These are phyloP conservation scores for Ophiostoma novo-ulmi DNA, from an alignment of 2,329 filamentous ascomycete species.

Conservation along the genomic window DNA sequence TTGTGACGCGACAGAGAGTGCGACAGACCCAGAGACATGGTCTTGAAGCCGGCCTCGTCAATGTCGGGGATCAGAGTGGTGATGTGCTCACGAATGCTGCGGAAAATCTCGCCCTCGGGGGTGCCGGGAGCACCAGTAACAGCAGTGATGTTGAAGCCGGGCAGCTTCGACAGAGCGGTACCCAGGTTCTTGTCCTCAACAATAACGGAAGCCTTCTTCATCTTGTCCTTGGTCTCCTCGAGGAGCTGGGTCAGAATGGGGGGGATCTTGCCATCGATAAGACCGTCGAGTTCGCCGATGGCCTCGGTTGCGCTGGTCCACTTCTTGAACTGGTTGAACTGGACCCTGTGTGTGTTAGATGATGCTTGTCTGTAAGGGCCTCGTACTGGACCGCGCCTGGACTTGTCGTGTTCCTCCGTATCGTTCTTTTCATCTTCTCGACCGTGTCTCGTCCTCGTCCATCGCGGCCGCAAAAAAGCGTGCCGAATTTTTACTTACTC, in stretches of 20 bases:
- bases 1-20: conserved; percentile 96
- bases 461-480: neutral
- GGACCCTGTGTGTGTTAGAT: conserved; percentile 54
- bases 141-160: conserved; percentile 76
- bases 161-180: conserved; percentile 86
- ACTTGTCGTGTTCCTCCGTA: neutral
- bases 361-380: neutral
- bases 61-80: conserved; percentile 87
- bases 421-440: neutral
- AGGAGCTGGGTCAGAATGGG: conserved; percentile 77
- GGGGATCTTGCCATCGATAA: conserved; percentile 93
- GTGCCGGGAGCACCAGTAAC: conserved; percentile 76
- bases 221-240: conserved; percentile 85
- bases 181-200: conserved; percentile 92
- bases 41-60: conserved; percentile 76
- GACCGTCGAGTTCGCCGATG: conserved; percentile 79
- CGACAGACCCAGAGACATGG: conserved; percentile 92
- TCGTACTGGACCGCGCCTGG: neutral
- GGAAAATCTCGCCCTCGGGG: conserved; percentile 80
- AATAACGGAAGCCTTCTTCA: conserved; percentile 85
- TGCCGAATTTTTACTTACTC: conserved; percentile 56
- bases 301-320: conserved; percentile 91
- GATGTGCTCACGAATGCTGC: conserved; percentile 87
- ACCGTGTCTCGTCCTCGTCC: conserved; percentile 2
- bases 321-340: conserved; percentile 95